phyloP scores from a whole-genome alignment of 768 basidiomycete species.

The Phanerochaete sordida region DNA sequence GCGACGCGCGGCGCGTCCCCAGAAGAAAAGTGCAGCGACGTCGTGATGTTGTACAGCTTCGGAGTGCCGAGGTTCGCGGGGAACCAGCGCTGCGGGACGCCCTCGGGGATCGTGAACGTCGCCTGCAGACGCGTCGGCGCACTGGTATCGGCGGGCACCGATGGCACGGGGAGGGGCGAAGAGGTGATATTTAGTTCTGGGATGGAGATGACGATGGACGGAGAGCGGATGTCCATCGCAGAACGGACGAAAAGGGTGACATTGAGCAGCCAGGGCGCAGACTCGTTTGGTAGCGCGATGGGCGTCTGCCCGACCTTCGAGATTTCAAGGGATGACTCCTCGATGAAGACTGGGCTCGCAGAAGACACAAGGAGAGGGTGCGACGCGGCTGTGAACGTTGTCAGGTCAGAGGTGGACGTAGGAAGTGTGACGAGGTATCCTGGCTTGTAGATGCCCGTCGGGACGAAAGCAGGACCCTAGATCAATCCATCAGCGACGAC shows the following conservation, averaged over 20 bases:
- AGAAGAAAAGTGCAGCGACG: conserved; percentile 30
- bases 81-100: conserved; percentile 48
- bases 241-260: conserved; percentile 49
- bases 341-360: conserved; percentile 36
- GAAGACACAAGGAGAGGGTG: conserved; percentile 24
- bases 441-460: conserved; percentile 51
- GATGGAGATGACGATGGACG: conserved; percentile 40
- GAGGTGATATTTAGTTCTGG: conserved; percentile 44
- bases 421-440: conserved; percentile 47
- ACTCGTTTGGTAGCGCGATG: conserved; percentile 36
- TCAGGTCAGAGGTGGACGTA: conserved; percentile 5
- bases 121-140: conserved; percentile 39
- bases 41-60: conserved; percentile 49
- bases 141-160: conserved; percentile 22
- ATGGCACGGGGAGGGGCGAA: conserved; percentile 25
- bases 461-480: conserved; percentile 56
- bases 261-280: conserved; percentile 53
- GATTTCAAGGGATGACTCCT: conserved; percentile 53
- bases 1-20: conserved; percentile 11
- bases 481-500: not conserved
- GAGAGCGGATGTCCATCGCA: conserved; percentile 28
- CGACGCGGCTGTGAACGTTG: conserved; percentile 2
- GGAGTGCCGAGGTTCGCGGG: conserved; percentile 54
- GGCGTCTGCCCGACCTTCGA: conserved; percentile 49
- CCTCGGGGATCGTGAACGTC: conserved; percentile 43